phyloP scores from a whole-genome alignment of 129 eudicot genomes.

The Apium graveolens region DNA sequence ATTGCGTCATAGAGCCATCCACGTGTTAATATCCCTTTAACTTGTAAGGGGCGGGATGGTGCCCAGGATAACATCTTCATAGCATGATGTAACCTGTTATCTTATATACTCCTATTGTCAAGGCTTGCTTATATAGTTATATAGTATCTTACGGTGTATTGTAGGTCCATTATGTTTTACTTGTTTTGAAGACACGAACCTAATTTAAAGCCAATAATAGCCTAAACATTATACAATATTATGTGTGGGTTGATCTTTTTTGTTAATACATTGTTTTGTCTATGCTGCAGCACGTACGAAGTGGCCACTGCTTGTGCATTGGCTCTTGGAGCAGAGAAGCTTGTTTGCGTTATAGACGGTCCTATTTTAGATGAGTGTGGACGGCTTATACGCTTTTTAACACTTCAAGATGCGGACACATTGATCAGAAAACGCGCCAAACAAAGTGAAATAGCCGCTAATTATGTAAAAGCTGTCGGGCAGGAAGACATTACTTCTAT shows the following conservation, averaged over 20 bases:
- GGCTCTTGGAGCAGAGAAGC: conserved; percentile 96
- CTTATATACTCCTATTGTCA: background rate
- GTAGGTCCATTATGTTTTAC: background rate
- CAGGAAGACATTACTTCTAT: conserved; percentile 44
- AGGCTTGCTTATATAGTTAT: background rate
- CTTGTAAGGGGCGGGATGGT: too few species aligned
- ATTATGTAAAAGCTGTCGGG: conserved; percentile 77
- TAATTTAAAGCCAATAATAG: background rate
- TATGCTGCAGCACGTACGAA: conserved; percentile 73
- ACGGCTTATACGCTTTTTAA: conserved; percentile 71
- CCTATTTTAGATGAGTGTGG: conserved; percentile 85
- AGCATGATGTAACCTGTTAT: background rate
- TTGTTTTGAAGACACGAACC: background rate
- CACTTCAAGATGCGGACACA: conserved; percentile 87
- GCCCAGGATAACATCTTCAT: background rate
- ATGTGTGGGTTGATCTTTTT: background rate
- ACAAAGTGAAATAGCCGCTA: conserved; percentile 93
- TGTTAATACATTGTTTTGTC: conserved; percentile 11
- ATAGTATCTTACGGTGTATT: background rate
- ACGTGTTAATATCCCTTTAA: too few species aligned
- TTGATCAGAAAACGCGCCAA: conserved; percentile 71
- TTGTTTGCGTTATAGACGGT: conserved; percentile 84
- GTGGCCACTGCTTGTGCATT: conserved; percentile 98
- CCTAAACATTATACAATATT: background rate
- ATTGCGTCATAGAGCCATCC: too few species aligned